Percentiles rank a stretch among this genome's conserved stretches.
Conservation (phyloP, 495 filamentous ascomycete species). For the Neurospora hispaniola region DNA sequence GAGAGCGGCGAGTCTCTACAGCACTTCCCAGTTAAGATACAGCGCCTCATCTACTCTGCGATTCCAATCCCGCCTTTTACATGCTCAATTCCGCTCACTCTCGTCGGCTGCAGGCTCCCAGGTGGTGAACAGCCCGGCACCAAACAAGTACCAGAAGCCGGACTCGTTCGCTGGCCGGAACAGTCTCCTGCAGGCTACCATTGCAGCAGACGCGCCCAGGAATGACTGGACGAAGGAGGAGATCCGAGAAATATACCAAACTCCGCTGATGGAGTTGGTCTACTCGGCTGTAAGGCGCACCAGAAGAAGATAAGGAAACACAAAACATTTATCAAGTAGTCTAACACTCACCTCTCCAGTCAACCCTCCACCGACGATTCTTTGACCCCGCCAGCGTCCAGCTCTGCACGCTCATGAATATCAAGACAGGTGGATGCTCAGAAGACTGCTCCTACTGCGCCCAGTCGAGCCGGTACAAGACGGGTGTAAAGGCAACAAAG, state of each 20-base stretch:
- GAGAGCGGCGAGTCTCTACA: neutral
- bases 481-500: conserved; percentile 67
- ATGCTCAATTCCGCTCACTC: neutral
- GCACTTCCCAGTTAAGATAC: neutral
- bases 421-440: conserved; percentile 84
- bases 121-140: neutral
- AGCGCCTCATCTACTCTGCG: neutral
- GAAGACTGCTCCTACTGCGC: conserved; percentile 88
- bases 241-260: conserved; percentile 63
- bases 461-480: conserved; percentile 75
- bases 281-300: conserved; percentile 53
- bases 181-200: conserved; percentile 31
- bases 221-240: conserved; percentile 72
- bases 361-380: conserved; percentile 65
- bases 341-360: conserved; percentile 31
- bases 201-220: conserved; percentile 45
- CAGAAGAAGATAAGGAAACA: neutral
- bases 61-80: neutral
- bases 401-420: conserved; percentile 87
- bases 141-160: neutral
- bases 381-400: conserved; percentile 71
- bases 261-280: conserved; percentile 64
- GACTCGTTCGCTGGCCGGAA: neutral
- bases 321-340: neutral
- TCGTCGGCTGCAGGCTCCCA: neutral